Base-by-base conservation (phyloP, 495 filamentous ascomycete species). In the Podospora sp. region DNA sequence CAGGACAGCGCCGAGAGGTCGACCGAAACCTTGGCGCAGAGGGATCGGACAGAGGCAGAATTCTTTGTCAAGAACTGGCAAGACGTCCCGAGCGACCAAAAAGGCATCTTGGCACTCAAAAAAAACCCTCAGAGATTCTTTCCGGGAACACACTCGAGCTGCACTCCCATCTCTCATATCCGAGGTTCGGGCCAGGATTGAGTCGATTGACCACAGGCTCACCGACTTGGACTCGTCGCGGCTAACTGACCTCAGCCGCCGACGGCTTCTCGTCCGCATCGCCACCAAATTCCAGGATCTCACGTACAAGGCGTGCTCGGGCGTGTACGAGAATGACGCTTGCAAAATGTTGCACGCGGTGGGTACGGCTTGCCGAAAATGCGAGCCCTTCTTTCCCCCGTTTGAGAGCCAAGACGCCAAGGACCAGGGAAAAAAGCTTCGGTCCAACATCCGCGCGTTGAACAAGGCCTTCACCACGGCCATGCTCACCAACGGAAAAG, bases 361-460 rank as follows among this genome's bases (percentile, higher is more conserved):
- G 0, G 55, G 55, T 18, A 18, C 21, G 3, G 22, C 55, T 6
- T 58, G 55, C 55, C 26, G 16, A 26, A 22, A 27, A 18, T 58
- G 55, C 55, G 18, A 18, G 55, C 21, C 21, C 18, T 58, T 58
- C 55, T 58, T 58, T 9, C 26, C 55, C 26, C 7, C 21, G 21
- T 58, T 58, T 29, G 22, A 18, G 6, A 22, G 26, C 7, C 25
- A 58, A 21, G 16, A 21, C 6, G 21, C 26, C 26, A 26, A 27
- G 21, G 55, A 26, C 21, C 55, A 58, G 55, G 55, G 26, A n/a
- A 58, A 58, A 22, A 58, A 26, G 12, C 55, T 58, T 18, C 55
- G 55, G 20, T 25, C 55, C 55, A 58, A 58, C 26, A 27, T 58
- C 55, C 55, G 55, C 7, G 26, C 26, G 55, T 26, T 58, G 6